Conservation (phyloP, 176 grass and related monocot genomes). For the Aegilops speltoides region DNA sequence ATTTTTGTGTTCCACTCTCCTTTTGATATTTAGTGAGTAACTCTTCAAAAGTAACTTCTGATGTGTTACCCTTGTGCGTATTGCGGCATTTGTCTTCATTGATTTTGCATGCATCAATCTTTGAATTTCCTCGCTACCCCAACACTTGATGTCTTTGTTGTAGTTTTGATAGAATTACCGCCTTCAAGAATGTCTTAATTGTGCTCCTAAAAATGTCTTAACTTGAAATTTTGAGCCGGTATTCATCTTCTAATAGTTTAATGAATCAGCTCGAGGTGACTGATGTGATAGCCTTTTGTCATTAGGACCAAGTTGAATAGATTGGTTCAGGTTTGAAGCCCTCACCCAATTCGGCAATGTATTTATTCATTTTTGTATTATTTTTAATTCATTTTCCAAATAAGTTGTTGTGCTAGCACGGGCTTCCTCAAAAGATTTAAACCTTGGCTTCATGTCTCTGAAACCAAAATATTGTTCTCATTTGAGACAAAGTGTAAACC, state of each 20-base stretch:
- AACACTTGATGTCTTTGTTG: not conserved
- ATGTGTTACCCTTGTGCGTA: not conserved
- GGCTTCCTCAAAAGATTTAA: not conserved
- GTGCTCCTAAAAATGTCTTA: too few relatives aligned
- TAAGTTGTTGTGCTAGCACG: not conserved
- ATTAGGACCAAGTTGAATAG: too few relatives aligned
- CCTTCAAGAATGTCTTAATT: not conserved
- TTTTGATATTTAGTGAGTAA: not conserved
- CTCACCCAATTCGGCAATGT: too few relatives aligned
- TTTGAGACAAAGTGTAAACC: not conserved
- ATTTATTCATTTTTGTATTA: too few relatives aligned
- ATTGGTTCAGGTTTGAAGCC: too few relatives aligned
- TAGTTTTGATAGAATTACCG: not conserved
- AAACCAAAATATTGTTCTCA: not conserved
- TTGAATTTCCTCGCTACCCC: not conserved
- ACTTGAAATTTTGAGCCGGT: too few relatives aligned
- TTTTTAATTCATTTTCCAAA: not conserved
- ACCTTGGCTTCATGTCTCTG: not conserved
- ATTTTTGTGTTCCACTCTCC: not conserved
- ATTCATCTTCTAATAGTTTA: not conserved
- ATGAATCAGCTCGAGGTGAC: not conserved
- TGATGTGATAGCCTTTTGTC: too few relatives aligned
- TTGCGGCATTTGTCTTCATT: not conserved
- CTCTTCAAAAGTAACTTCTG: not conserved
- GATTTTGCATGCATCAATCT: not conserved